phyloP scores from a whole-genome alignment of 352 stramenopile species.

The Chrysophaeum taylorii region DNA sequence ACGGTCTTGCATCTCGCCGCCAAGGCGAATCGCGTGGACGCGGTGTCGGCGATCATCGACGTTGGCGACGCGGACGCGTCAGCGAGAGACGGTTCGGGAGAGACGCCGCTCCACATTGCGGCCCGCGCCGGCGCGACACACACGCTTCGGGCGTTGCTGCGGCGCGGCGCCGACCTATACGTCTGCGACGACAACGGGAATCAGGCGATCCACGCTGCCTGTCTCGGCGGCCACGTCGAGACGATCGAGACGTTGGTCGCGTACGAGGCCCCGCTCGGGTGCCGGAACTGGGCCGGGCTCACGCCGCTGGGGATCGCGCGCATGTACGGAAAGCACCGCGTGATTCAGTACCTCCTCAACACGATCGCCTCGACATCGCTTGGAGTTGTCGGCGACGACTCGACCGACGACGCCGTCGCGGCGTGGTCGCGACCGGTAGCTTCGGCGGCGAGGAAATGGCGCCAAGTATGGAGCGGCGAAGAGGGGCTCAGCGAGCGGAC shows the following conservation, averaged over 20 bases:
- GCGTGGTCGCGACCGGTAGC: no score
- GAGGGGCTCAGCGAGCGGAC: not conserved
- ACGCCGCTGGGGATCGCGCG: slow-evolving; percentile 8
- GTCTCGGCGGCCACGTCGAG: not conserved
- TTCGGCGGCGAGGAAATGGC: not conserved
- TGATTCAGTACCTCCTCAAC: not conserved
- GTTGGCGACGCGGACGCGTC: not conserved
- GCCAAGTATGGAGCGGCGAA: not conserved
- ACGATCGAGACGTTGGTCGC: slow-evolving; percentile 3
- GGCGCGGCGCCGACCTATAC: not conserved
- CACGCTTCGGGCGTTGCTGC: not conserved
- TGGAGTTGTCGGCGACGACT: not conserved
- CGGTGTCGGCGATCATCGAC: not conserved
- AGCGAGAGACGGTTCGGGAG: not conserved
- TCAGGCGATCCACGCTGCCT: not conserved
- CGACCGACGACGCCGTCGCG: not conserved
- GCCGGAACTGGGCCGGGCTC: slow-evolving; percentile 10
- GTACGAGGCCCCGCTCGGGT: slow-evolving; percentile 2
- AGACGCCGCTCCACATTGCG: not conserved
- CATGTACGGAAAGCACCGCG: not conserved
- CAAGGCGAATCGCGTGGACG: slow-evolving; percentile 1
- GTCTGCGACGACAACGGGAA: not conserved
- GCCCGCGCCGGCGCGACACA: not conserved
- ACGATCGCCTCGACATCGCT: not conserved
- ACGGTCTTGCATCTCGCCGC: not conserved